Base-by-base conservation (phyloP, 257 asterid genomes). In the Echium plantagineum region DNA sequence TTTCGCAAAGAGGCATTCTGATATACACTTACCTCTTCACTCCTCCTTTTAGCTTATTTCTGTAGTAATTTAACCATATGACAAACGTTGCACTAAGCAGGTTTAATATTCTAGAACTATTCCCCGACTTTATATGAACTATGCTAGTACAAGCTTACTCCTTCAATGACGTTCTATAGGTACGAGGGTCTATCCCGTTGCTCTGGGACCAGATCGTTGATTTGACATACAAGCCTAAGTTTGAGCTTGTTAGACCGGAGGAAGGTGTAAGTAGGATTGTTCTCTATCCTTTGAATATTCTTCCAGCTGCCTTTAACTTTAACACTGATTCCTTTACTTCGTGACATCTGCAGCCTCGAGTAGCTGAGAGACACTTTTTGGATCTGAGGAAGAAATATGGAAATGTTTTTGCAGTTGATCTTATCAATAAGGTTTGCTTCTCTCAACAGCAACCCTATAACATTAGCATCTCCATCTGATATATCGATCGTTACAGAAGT, bases 161-260 rank as follows among this genome's bases (percentile, higher is more conserved):
- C 24, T 15, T 56, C 18, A 16, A 24, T 56, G 3, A 56, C 38
- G 16, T 24, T 60, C 58, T 74, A 62, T 69, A 91, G 98, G 80
- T 89, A 62, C 87, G 99, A 67, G 99, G 99, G 38, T 86, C 99
- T 53, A 89, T 93, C 56, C 99, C 99, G 10, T 72, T 93, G 69
- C 75, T 86, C 17, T 93, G 99, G 99, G 93, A 86, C 64, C 99
- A 93, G 73, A 81, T 83, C 80, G 99, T 93, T 73, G 99, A 93
- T 78, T 78, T 93, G 78, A 86, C 86, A 67, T 93, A 89, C 66
- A 89, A 84, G 75, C 99, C 99, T 20, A 83, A 83, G 76, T 84
- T 81, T 60, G 89, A 85, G 72, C 75, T 93, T 60, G 75, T 78
- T 72, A 75, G 60, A 62, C 72, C 55, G 0, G 82, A 84, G 54